Percentiles rank a stretch among this genome's conserved stretches.
These are phyloP conservation scores for Austropuccinia psidii DNA, from an alignment of 1,284 basidiomycete genomes.

Conservation along the genomic window DNA sequence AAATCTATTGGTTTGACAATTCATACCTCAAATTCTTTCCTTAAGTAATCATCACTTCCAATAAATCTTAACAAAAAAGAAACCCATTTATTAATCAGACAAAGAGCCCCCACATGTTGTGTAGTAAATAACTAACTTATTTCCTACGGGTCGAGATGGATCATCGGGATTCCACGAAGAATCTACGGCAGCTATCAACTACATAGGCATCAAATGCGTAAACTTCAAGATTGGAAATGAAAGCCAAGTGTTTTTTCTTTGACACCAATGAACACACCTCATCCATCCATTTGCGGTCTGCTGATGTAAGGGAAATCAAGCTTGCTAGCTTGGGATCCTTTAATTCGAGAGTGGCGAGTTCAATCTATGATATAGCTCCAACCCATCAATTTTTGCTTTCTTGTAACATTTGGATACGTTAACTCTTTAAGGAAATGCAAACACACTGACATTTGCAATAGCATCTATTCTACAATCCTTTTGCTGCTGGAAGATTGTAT, in stretches of 20 bases:
- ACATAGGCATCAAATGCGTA: too few species aligned
- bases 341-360: conserved; percentile 75
- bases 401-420: too few species aligned
- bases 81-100: conserved; percentile 12
- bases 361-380: conserved; percentile 58
- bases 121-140: conserved; percentile 55
- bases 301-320: conserved; percentile 70
- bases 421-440: conserved; percentile 40
- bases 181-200: conserved; percentile 66
- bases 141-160: conserved; percentile 54
- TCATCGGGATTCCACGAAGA: conserved; percentile 65
- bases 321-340: conserved; percentile 70
- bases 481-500: conserved; percentile 90
- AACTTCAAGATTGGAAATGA: too few species aligned
- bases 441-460: conserved; percentile 78
- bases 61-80: conserved; percentile 15
- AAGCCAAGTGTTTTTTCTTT: too few species aligned
- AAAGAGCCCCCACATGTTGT: conserved; percentile 5
- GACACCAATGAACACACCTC: conserved; percentile 48
- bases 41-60: conserved; percentile 35
- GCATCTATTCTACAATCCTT: conserved; percentile 72
- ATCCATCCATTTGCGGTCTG: conserved; percentile 95
- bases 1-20: conserved; percentile 44
- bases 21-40: conserved; percentile 74
- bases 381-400: too few species aligned